A percentile compares a stretch with the other conserved stretches of the same genome.
Evolutionary conservation across 306 rosid species (phyloP).

Genomic region (Cicer bijugum): DNA sequence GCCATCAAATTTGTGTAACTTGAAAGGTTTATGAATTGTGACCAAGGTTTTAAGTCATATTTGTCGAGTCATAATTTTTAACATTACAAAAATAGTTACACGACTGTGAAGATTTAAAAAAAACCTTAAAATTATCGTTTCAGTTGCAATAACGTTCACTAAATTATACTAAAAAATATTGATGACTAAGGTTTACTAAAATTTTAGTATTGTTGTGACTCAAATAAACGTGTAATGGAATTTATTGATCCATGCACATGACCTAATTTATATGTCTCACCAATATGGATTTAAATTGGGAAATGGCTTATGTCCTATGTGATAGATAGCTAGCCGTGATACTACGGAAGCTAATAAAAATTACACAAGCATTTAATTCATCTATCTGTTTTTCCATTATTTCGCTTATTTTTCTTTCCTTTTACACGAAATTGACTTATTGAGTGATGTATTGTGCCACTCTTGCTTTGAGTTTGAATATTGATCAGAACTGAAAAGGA

Average conservation of each 20-base stretch:
- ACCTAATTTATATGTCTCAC: constrained; percentile 39
- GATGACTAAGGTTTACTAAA: neutral
- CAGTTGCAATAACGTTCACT: neutral
- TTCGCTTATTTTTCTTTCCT: constrained; percentile 22
- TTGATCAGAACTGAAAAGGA: constrained; percentile 40
- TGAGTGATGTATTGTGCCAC: constrained; percentile 36
- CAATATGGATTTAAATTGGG: constrained; percentile 35
- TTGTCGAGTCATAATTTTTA: neutral
- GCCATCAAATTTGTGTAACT: neutral
- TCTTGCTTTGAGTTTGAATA: constrained; percentile 24
- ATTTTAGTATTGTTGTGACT: constrained; percentile 6
- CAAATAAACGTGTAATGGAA: constrained; percentile 6
- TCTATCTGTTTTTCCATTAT: constrained; percentile 13
- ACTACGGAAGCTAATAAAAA: constrained; percentile 36
- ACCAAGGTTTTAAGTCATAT: neutral
- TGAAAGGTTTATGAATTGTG: constrained; percentile 17
- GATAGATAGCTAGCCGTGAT: constrained; percentile 1
- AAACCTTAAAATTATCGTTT: neutral
- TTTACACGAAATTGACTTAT: constrained; percentile 39
- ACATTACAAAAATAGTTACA: neutral
- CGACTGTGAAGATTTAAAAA: neutral
- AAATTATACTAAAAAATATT: no score
- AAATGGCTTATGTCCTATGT: constrained; percentile 12
- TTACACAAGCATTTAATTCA: constrained; percentile 42
- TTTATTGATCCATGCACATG: constrained; percentile 42